Evolutionary conservation across 176 grass and related monocot genomes (phyloP), one percentile per base, ranked within the genome.

Genomic region (Carex kokanica): DNA sequence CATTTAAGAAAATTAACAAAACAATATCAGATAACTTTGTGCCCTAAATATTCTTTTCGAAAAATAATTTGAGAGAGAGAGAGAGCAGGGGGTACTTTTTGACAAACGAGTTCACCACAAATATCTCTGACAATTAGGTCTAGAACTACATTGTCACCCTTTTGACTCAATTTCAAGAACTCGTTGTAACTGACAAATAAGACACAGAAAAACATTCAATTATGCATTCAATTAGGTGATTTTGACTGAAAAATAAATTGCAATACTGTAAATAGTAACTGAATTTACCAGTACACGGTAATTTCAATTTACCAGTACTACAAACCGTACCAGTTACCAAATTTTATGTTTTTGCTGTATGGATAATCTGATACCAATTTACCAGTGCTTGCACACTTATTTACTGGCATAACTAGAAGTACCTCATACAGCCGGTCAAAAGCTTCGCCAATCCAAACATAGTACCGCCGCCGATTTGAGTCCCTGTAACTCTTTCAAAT

Each of bases 71-170:
- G 34, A 68, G 13, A 90, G 78, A 74, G 66, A 81, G 54, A 70
- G 38, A 85, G 40, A 47, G 31, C 9, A 90, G 0, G 36, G 4
- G 51, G n/a, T 88, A 98, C 96, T 85, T 95, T 90, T 83, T 95
- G 90, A 86, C 96, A 95, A 82, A 90, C 96, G 75, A 98, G 86
- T 81, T 95, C 96, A 62, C 96, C 96, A 47, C 92, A 98, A 72
- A 98, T 98, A 88, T 98, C 96, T 85, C 94, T 95, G 74, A 98
- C 96, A 89, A 98, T 88, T 83, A 98, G 81, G 87, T 98, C 96
- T 56, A 98, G 96, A 72, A 93, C 91, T 86, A 95, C 88, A 87
- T 98, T 98, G 85, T 98, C 93, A 83, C 96, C 96, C 88, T 91
- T 91, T 75, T 98, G 93, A 65, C 96, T 98, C 87, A 98, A 67